phyloP scores from a whole-genome alignment of 2,329 filamentous ascomycete genomes.

The Colletotrichum paranaense region DNA sequence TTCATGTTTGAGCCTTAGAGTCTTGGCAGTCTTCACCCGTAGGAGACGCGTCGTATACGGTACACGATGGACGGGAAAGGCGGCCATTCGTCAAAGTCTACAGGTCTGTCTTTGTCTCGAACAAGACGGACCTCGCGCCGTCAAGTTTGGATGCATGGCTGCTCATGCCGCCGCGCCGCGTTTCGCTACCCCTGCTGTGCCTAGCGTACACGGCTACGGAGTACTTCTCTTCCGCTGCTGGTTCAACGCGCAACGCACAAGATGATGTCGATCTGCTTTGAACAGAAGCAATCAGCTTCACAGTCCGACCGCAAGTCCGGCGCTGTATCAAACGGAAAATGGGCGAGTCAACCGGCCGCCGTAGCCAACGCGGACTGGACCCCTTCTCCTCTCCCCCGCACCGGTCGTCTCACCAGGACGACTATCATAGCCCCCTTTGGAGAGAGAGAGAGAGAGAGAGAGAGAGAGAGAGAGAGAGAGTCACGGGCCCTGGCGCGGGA shows the following conservation, averaged over 20 bases:
- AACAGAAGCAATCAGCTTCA: constrained; percentile 16
- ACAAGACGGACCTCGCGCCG: constrained; percentile 1
- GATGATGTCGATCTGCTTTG: constrained; percentile 7
- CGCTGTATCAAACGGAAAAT: neutral
- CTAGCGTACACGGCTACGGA: neutral
- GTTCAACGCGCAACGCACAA: constrained; percentile 1
- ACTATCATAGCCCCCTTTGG: neutral
- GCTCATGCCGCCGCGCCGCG: constrained; percentile 8
- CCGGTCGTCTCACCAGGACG: constrained; percentile 20
- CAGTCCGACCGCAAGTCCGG: neutral
- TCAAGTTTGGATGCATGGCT: constrained; percentile 7
- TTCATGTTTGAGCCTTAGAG: neutral
- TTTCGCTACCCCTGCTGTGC: constrained; percentile 4
- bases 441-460: neutral
- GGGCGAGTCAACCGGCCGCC: neutral
- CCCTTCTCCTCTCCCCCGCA: constrained; percentile 21
- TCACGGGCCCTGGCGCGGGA: neutral
- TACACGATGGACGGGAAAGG: neutral
- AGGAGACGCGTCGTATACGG: neutral
- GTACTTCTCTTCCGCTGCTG: neutral
- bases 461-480: neutral
- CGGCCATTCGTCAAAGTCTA: neutral
- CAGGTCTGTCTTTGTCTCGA: constrained; percentile 15
- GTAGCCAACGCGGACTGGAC: neutral
- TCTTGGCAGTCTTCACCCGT: neutral